Conservation (phyloP, 2,329 filamentous ascomycete species). For the Rhinocladiella similis region DNA sequence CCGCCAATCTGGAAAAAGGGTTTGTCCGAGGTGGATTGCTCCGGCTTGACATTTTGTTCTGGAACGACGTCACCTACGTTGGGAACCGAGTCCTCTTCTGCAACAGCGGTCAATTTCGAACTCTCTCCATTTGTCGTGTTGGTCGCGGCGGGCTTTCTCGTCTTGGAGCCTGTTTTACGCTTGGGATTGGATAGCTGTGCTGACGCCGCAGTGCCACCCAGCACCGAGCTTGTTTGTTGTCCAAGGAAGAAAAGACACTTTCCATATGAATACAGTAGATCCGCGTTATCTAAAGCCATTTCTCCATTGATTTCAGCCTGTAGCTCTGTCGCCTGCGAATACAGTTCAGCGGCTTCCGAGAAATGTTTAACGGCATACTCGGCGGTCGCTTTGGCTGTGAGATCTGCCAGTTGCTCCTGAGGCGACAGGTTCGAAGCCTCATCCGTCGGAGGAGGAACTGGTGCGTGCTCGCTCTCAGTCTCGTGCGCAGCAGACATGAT, state of each 20-base stretch:
- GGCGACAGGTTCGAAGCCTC: conserved; percentile 8
- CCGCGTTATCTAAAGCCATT: conserved; percentile 84
- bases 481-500: conserved; percentile 24
- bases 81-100: conserved; percentile 6
- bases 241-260: conserved; percentile 92
- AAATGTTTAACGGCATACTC: conserved; percentile 91
- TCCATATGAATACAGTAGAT: conserved; percentile 91
- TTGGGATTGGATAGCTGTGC: conserved; percentile 51
- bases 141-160: conserved; percentile 33
- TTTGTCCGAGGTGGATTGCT: conserved; percentile 55
- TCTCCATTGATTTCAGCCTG: conserved; percentile 92
- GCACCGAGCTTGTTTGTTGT: conserved; percentile 88
- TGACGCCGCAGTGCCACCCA: conserved; percentile 74
- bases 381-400: conserved; percentile 76
- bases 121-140: conserved; percentile 13
- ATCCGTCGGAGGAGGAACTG: conserved; percentile 2
- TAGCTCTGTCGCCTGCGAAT: conserved; percentile 83
- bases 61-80: conserved; percentile 49
- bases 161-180: conserved; percentile 43
- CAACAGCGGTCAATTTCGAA: conserved; percentile 5
- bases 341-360: conserved; percentile 79
- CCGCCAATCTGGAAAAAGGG: conserved; percentile 89
- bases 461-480: conserved; percentile 17
- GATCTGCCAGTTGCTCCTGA: conserved; percentile 70
- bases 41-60: conserved; percentile 36